Evolutionary conservation across 2,329 filamentous ascomycete genomes (phyloP), one percentile per base, ranked within the genome.

Genomic region (Nigrospora sphaerica): DNA sequence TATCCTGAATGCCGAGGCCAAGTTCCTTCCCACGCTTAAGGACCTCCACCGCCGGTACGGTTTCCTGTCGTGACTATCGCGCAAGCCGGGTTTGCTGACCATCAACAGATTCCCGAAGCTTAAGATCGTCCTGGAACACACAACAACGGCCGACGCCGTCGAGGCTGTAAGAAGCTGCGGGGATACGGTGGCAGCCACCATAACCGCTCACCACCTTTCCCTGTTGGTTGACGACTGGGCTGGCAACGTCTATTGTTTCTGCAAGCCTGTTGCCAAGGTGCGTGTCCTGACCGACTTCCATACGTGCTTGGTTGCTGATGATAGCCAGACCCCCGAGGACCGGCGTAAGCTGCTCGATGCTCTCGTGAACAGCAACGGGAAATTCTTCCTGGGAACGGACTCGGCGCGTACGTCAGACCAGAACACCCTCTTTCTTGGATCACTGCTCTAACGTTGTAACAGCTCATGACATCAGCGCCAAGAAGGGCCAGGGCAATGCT

Each of bases 351-450:
- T 95, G 36, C 66, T 95, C 44, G 74, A 78, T 46, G 81, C 83
- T 3, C 74, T 80, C 6, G 70, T 78, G 28, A 75, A 71, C 52
- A 78, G 80, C 52, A 69, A 77, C 34, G 67, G 74, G 14, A 85
- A 84, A 57, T 88, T 88, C 68, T 89, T 89, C 70, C 80, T 92
- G 18, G 84, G 80, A 35, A 71, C 66, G n/a, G 86, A 89, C 62
- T 81, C 75, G 13, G 86, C 86, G n/a, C 85, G 86, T 60, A 80
- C 51, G 67, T 57, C n/a, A 12, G 44, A 35, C 23, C 5, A 10
- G 12, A 18, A 35, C 32, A 10, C 34, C 16, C 6, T 11, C 34
- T n/a, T 36, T 23, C 35, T 17, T 14, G 14, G 3, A 2, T 9
- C 28, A n/a, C 12, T 18, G 13, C 18, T 17, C 43, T 45, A 34